Evolutionary conservation across 306 rosid species (phyloP), one percentile per base, ranked within the genome.

Genomic region (Pterocarpus macrocarpus): DNA sequence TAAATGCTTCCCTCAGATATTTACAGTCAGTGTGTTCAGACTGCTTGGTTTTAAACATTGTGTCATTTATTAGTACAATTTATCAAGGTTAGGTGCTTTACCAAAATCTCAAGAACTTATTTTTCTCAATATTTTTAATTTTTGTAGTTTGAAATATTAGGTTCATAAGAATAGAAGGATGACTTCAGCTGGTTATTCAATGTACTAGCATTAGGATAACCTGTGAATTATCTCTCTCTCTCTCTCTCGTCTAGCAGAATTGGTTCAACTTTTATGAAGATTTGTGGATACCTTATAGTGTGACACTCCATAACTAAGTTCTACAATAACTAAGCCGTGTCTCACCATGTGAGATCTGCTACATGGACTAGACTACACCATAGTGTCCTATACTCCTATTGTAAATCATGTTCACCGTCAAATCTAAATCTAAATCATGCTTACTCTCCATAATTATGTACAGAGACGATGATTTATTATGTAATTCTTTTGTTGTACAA

Each of bases 11-110:
- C 4, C 28, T 5, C 10, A 4, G 8, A 66, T 75, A 55, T 28
- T 53, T 75, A 8, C 16, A 63, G 8, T 49, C n/a, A 8, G 36
- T 63, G 56, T 75, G 45, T 47, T 22, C 72, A 45, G 43, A 4
- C 34, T 69, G 4, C 14, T 55, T 77, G 77, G 16, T 65, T 77
- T 53, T 50, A 10, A 44, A 55, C 68, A 36, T 35, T 62, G 12
- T 28, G 9, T 65, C 61, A 44, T 64, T 63, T 82, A 33, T 38
- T 15, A 14, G 55, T 34, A n/a, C 66, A 36, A 33, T 17, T 57
- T 72, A 2, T 77, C 15, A 0, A 14, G 67, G 22, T 17, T 76
- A 49, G 43, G 49, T 64, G 28, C 28, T 22, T 22, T 1, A 22
- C 28, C 28, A 22, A 22, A 22, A 22, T 22, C 28, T 30, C 47